A percentile compares a stretch with the other conserved stretches of the same genome.
Evolutionary conservation across 306 rosid species (phyloP).

Genomic region (Acmispon strigosus): DNA sequence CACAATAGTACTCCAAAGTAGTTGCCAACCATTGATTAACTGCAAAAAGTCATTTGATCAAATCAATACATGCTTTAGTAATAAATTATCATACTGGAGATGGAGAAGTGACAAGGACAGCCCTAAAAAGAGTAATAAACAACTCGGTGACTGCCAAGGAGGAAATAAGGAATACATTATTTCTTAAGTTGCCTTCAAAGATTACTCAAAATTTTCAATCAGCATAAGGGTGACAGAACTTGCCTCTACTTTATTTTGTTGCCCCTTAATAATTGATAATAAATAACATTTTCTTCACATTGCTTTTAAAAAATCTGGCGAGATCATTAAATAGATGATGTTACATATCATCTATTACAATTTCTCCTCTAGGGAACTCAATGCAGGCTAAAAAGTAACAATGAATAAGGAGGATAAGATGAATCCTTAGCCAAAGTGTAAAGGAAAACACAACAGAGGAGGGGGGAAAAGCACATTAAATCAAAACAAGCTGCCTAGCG

Average conservation of each 20-base stretch:
- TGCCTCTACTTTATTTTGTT: not conserved
- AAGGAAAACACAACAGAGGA: slow-evolving; percentile 12
- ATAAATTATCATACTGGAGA: not conserved
- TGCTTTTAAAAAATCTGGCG: not conserved
- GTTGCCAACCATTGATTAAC: slow-evolving; percentile 68
- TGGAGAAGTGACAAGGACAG: not conserved
- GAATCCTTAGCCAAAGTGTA: not conserved
- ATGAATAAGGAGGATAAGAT: not conserved
- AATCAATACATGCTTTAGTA: slow-evolving; percentile 16
- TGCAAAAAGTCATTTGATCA: slow-evolving; percentile 37
- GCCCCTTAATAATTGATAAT: not conserved
- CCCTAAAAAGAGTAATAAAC: not conserved
- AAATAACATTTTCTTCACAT: slow-evolving; percentile 1
- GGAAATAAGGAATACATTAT: not conserved
- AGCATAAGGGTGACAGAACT: not conserved
- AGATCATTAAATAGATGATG: not conserved
- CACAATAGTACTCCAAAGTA: slow-evolving; percentile 64
- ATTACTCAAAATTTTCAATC: slow-evolving; percentile 4
- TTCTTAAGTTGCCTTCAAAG: not conserved
- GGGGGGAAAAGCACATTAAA: not conserved
- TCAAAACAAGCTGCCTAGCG: not conserved
- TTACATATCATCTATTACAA: not conserved
- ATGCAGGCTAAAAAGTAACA: not conserved
- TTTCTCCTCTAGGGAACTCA: not conserved
- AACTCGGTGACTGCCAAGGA: not conserved